These are phyloP conservation scores for Acer negundo DNA, from an alignment of 345 rosid species.

Conservation along the genomic window DNA sequence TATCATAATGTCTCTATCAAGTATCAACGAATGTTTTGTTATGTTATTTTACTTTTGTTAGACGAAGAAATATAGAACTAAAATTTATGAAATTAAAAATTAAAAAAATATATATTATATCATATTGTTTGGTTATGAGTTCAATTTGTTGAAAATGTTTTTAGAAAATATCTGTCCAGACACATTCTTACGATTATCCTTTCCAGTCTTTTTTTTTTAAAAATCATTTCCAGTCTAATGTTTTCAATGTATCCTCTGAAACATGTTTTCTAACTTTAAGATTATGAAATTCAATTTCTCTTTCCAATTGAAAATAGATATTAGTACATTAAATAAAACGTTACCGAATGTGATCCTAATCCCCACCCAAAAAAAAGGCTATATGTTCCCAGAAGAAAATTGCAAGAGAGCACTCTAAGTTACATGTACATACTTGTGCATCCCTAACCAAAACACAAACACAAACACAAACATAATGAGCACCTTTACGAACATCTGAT, in stretches of 20 bases:
- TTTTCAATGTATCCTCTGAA: background rate
- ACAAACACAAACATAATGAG: background rate
- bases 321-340: background rate
- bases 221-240: background rate
- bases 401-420: background rate
- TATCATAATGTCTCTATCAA: background rate
- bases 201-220: background rate
- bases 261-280: background rate
- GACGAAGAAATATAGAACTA: background rate
- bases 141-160: no score
- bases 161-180: background rate
- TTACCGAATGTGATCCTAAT: background rate
- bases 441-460: background rate
- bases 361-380: background rate
- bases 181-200: background rate
- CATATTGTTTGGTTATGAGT: background rate
- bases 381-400: background rate
- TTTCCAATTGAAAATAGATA: background rate
- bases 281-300: background rate
- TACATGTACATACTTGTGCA: background rate
- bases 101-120: no score
- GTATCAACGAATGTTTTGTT: background rate
- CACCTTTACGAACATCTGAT: background rate
- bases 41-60: background rate
- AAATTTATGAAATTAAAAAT: no score